Evolutionary conservation across 371 early-diverging fungal genomes (phyloP).

Genomic region (Mortierella sp.): DNA sequence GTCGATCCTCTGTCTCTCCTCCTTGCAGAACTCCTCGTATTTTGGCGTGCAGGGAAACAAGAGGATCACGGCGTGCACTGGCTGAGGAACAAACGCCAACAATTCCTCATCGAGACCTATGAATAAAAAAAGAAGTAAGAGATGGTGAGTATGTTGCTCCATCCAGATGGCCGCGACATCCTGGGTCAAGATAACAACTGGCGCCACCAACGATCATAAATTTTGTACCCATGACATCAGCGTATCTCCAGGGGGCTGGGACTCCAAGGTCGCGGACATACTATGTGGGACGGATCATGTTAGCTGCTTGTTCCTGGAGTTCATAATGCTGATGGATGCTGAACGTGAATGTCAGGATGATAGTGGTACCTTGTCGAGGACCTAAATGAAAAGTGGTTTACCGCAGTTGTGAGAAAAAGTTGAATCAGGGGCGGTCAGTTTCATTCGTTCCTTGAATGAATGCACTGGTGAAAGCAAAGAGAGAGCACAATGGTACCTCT

Average conservation of each 20-base stretch:
- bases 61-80: slow-evolving; percentile 85
- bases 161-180: background rate
- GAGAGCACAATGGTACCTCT: slow-evolving; percentile 64
- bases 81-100: slow-evolving; percentile 84
- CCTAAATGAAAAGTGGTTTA: slow-evolving; percentile 54
- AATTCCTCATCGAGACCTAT: slow-evolving; percentile 87
- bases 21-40: slow-evolving; percentile 69
- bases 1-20: slow-evolving; percentile 67
- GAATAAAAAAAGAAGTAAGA: background rate
- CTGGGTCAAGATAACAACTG: background rate
- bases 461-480: background rate
- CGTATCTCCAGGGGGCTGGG: slow-evolving; percentile 63
- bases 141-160: background rate
- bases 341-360: background rate
- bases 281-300: slow-evolving; percentile 37
- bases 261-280: slow-evolving; percentile 73
- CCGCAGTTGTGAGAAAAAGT: background rate
- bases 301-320: background rate
- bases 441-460: background rate
- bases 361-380: slow-evolving; percentile 73
- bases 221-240: slow-evolving; percentile 71
- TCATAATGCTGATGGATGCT: background rate
- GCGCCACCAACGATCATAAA: background rate
- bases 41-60: slow-evolving; percentile 77
- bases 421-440: slow-evolving; percentile 1